phyloP scores from a whole-genome alignment of 805 yeast species.

The Naumovozyma dairenensis region DNA sequence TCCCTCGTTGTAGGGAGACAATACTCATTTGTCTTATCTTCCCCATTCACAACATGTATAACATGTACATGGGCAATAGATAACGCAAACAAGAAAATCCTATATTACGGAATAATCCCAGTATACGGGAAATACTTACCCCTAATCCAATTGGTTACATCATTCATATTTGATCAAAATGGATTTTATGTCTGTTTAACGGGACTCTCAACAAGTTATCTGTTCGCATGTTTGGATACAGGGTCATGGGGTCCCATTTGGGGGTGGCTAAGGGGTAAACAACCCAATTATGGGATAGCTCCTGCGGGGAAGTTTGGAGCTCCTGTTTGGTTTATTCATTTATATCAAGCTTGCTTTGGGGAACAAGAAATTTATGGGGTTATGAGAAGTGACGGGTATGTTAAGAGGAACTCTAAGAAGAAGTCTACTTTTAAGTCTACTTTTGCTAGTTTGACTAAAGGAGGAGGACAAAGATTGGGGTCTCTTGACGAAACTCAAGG shows the following conservation, averaged over 20 bases:
- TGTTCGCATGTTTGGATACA: slow-evolving; percentile 55
- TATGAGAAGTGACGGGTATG: too few species aligned
- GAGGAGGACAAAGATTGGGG: neutral
- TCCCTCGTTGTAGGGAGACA: slow-evolving; percentile 8
- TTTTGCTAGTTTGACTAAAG: too few species aligned
- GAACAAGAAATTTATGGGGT: too few species aligned
- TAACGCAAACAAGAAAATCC: slow-evolving; percentile 42
- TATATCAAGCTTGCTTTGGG: slow-evolving; percentile 5
- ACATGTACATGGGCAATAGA: slow-evolving; percentile 55
- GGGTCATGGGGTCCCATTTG: slow-evolving; percentile 40
- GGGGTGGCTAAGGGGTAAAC: slow-evolving; percentile 24
- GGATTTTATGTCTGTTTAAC: slow-evolving; percentile 34
- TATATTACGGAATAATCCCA: slow-evolving; percentile 44
- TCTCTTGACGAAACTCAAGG: too few species aligned
- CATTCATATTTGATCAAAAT: slow-evolving; percentile 37
- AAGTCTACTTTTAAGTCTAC: too few species aligned
- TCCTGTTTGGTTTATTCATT: slow-evolving; percentile 13
- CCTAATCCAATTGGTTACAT: slow-evolving; percentile 28
- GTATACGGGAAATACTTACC: slow-evolving; percentile 49
- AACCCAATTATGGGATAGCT: slow-evolving; percentile 11
- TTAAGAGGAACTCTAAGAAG: too few species aligned
- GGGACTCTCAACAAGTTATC: slow-evolving; percentile 48
- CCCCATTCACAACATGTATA: slow-evolving; percentile 26
- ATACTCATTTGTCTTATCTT: slow-evolving; percentile 12
- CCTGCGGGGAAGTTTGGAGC: slow-evolving; percentile 22